A percentile compares a stretch with the other conserved stretches of the same genome.
These are phyloP conservation scores for Beverwykella pulmonaria DNA, from an alignment of 495 filamentous ascomycete species.

Conservation along the genomic window DNA sequence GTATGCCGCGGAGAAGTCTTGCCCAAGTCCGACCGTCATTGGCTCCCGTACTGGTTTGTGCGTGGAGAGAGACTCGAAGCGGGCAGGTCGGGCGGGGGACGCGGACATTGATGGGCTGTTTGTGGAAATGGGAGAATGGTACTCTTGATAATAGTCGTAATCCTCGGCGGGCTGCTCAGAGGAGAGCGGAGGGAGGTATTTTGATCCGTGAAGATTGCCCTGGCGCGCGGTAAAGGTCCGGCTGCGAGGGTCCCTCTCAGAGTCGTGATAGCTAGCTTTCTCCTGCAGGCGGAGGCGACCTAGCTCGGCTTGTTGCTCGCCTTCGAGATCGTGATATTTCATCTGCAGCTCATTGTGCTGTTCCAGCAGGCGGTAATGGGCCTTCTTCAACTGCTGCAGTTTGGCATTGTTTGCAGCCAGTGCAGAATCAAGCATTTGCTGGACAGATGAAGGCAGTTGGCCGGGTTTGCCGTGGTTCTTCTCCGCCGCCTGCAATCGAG, in stretches of 20 bases:
- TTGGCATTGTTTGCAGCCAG: constrained; percentile 50
- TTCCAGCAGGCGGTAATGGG: constrained; percentile 47
- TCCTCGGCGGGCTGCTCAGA: constrained; percentile 7
- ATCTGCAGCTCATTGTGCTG: constrained; percentile 46
- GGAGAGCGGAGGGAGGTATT: constrained; percentile 18
- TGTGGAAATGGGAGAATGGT: constrained; percentile 32
- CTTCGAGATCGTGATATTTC: constrained; percentile 38
- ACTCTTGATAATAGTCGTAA: constrained; percentile 30
- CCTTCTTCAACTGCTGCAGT: constrained; percentile 52
- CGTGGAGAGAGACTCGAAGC: constrained; percentile 24
- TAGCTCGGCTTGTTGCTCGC: constrained; percentile 22
- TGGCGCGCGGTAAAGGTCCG: constrained; percentile 20
- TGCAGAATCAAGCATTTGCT: constrained; percentile 55
- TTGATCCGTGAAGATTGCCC: constrained; percentile 17
- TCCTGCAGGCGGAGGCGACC: constrained; percentile 13
- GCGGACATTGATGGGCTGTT: constrained; percentile 11
- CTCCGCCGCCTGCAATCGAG: constrained; percentile 45
- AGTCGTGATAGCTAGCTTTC: constrained; percentile 8
- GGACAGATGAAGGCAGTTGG: constrained; percentile 44
- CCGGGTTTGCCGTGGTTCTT: constrained; percentile 24
- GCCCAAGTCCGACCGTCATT: constrained; percentile 5
- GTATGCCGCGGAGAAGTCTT: constrained; percentile 34
- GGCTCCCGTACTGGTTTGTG: constrained; percentile 8
- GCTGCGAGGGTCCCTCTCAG: constrained; percentile 19
- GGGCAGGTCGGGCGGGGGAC: constrained; percentile 24